Percentiles rank a stretch among this genome's conserved stretches.
Conservation (phyloP, 768 basidiomycete species). For the Crucibulum laeve region DNA sequence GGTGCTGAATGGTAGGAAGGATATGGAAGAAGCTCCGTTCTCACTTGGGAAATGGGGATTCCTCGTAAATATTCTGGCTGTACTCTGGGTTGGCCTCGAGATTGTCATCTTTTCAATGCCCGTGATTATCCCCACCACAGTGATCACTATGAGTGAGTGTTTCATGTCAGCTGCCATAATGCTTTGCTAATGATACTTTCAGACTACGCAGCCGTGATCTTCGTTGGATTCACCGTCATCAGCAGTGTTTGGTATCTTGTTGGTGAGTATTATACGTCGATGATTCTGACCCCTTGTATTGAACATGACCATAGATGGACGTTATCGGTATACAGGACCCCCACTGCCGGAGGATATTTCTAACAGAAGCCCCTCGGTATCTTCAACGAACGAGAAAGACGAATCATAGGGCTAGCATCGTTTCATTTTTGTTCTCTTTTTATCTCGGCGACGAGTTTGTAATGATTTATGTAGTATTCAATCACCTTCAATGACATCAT, state of each 20-base stretch:
- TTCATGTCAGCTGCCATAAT: too few relatives aligned
- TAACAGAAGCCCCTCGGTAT: too few relatives aligned
- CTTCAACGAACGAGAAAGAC: too few relatives aligned
- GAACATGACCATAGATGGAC: neutral
- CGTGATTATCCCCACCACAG: slow-evolving; percentile 49
- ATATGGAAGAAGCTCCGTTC: slow-evolving; percentile 47
- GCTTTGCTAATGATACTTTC: slow-evolving; percentile 1
- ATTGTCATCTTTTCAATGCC: slow-evolving; percentile 69
- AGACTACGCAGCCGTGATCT: slow-evolving; percentile 69
- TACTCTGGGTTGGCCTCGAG: slow-evolving; percentile 57
- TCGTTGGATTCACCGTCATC: slow-evolving; percentile 54
- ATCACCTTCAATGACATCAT: too few relatives aligned
- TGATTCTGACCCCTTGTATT: neutral
- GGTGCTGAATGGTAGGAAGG: slow-evolving; percentile 36
- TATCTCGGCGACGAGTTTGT: too few relatives aligned
- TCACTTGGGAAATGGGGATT: slow-evolving; percentile 40
- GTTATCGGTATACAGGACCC: neutral
- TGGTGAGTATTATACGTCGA: slow-evolving; percentile 32
- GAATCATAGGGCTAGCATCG: too few relatives aligned
- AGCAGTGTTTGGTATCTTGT: slow-evolving; percentile 59
- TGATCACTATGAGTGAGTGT: slow-evolving; percentile 42
- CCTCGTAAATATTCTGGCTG: slow-evolving; percentile 43
- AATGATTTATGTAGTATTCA: too few relatives aligned
- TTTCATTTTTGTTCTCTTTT: too few relatives aligned
- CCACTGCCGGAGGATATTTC: too few relatives aligned